Base-by-base conservation (phyloP, 257 asterid species). In the Leptodermis oblonga region DNA sequence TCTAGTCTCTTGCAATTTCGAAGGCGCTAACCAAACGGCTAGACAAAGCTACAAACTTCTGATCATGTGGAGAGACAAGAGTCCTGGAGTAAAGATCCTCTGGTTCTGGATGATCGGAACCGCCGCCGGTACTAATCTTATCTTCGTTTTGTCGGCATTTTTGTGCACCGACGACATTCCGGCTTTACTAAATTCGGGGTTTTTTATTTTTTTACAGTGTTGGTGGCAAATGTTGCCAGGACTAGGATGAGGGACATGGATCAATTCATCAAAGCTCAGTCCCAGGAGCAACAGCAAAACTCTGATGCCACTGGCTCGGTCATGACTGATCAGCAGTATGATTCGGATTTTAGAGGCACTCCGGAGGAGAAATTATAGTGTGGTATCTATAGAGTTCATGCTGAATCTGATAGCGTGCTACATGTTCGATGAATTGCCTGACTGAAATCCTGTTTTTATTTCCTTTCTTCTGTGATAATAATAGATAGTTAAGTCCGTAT, bases 71-170 rank as follows among this genome's bases (percentile, higher is more conserved):
- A 83, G 70, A 77, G 90, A 88, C 76, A 90, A 81, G 80, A 87
- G 93, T 55, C 88, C 95, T 3, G 97, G 93, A n/a, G 87, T 90
- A 46, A 88, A 90, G 92, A 90, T 88, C 83, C 91, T 88, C 9
- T 88, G 95, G 95, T 30, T 88, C 61, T 88, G 95, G 97, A 88
- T 95, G 55, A 70, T 88, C 73, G 97, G 97, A 71, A 88, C 97
- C 58, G 97, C 97, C 28, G 97, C 92, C 30, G 79, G 97, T 90
- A 79, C 59, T 39, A 4, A 26, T 52, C 45, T 6, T 4, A 22
- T 18, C 62, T 3, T 33, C 67, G 23, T 41, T 62, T 45, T 34
- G 52, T 31, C 28, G 43, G 15, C 14, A 34, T 15, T 25, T 33
- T 26, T 37, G n/a, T 53, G 31, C 28, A 11, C 3, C 1, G n/a